phyloP scores from a whole-genome alignment of 2,329 filamentous ascomycete genomes.

The Microsporum audouinii region DNA sequence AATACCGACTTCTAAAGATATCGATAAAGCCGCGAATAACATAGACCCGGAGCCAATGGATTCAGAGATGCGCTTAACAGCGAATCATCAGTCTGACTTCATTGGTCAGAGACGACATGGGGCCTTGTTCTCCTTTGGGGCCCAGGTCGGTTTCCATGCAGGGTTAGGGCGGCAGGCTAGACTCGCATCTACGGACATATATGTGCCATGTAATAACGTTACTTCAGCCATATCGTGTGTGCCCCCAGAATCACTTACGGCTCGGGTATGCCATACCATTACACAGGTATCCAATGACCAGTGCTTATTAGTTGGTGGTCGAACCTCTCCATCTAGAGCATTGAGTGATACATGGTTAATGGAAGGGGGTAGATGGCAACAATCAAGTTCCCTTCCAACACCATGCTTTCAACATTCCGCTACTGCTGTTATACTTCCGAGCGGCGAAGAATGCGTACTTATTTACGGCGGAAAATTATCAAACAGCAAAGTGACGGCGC shows the following conservation, averaged over 20 bases:
- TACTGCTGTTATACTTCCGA: conserved; percentile 31
- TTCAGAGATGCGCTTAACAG: conserved; percentile 9
- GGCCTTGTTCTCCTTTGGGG: conserved; percentile 36
- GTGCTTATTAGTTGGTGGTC: conserved; percentile 61
- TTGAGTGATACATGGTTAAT: conserved; percentile 67
- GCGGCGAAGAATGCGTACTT: conserved; percentile 36
- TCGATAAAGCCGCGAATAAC: background rate
- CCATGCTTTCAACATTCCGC: conserved; percentile 66
- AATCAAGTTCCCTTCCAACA: conserved; percentile 53
- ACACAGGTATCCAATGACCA: conserved; percentile 51
- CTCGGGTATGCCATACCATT: conserved; percentile 63
- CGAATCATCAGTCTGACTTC: conserved; percentile 23
- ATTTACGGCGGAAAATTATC: conserved; percentile 52
- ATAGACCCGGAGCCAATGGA: background rate
- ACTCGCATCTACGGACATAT: conserved; percentile 37
- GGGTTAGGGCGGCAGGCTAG: conserved; percentile 38
- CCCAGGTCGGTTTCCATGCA: conserved; percentile 30
- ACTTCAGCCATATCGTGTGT: conserved; percentile 32
- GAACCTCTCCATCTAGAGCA: conserved; percentile 60
- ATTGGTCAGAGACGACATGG: conserved; percentile 50
- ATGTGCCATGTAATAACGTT: conserved; percentile 38
- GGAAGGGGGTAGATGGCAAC: conserved; percentile 51
- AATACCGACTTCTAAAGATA: background rate
- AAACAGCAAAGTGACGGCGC: conserved; percentile 38
- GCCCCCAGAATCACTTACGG: conserved; percentile 27